Evolutionary conservation across 2,329 filamentous ascomycete genomes (phyloP), one percentile per base, ranked within the genome.

Genomic region (Beauveria sp.): DNA sequence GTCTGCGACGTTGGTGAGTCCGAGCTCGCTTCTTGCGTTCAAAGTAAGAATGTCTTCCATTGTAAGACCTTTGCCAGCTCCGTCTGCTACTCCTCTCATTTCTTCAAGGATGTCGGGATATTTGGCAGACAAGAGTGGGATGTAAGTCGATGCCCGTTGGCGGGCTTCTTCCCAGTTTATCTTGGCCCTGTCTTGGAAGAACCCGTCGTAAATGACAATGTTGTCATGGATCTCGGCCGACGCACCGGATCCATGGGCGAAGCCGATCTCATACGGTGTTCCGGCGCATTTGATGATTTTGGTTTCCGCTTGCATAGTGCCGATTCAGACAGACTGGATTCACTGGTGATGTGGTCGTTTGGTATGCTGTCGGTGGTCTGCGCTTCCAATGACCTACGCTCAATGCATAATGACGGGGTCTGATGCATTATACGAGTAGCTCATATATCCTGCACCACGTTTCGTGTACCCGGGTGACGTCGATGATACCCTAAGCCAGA

Each of bases 1-100:
- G 28, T 57, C 55, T 9, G 55, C 55, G 30, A 57, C n/a, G 20
- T 57, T 57, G 18, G 55, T 57, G 20, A 57, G 55, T 5, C 55
- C 55, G 12, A 57, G 55, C 28, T 57, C 55, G 46, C 55, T 57
- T 18, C 55, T 44, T 5, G 28, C n/a, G n/a, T 57, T 57, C 3
- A 57, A 14, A 1, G 55, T 48, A 28, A 57, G 55, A 20, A 57
- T 48, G n/a, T 57, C 55, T 18, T 48, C 18, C 43, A 48, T 57
- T 18, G 5, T 16, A 4, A 57, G 43, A 18, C 43, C 43, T 22
- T 37, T 44, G 10, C 55, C 55, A 4, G 55, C 55, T 8, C 55
- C 43, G 2, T 30, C 41, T 12, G 55, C 55, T 20, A 57, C n/a
- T 8, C 55, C 55, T 18, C 16, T 47, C 55, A 57, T 57, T 34